phyloP scores from a whole-genome alignment of 2,329 filamentous ascomycete species.

The Stromatinia cepivora region DNA sequence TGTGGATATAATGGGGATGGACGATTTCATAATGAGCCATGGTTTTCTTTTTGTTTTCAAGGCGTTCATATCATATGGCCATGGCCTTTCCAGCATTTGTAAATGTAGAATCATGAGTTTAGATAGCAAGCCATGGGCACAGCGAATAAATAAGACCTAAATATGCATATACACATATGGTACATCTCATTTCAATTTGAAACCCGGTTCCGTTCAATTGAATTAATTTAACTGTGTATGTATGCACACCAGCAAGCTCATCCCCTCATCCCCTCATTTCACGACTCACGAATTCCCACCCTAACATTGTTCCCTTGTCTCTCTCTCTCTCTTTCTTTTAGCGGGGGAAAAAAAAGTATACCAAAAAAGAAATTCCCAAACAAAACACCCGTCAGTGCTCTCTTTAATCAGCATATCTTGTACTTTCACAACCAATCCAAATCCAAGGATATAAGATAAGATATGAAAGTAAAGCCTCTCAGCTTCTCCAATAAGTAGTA shows the following conservation, averaged over 20 bases:
- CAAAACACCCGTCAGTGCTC: constrained; percentile 37
- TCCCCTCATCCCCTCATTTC: too few relatives aligned
- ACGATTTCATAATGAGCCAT: constrained; percentile 10
- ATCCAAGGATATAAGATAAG: neutral
- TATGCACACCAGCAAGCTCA: neutral
- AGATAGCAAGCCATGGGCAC: neutral
- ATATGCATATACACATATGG: neutral
- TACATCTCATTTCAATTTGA: neutral
- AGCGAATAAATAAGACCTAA: neutral
- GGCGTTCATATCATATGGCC: constrained; percentile 9
- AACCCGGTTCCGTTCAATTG: too few relatives aligned
- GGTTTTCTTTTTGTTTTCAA: neutral
- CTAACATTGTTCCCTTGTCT: neutral
- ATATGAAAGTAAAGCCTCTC: constrained; percentile 14
- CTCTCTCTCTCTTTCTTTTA: too few relatives aligned
- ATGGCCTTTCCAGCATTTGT: constrained; percentile 10
- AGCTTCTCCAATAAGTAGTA: constrained; percentile 29
- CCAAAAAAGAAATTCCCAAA: neutral
- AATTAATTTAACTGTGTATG: neutral
- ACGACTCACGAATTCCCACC: neutral
- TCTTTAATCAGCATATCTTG: constrained; percentile 39
- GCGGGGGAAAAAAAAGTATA: too few relatives aligned
- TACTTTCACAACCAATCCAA: neutral
- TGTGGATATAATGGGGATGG: constrained; percentile 2
- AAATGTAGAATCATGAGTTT: neutral